These are phyloP conservation scores for Lachancea sp. DNA, from an alignment of 805 yeast genomes.

Conservation along the genomic window DNA sequence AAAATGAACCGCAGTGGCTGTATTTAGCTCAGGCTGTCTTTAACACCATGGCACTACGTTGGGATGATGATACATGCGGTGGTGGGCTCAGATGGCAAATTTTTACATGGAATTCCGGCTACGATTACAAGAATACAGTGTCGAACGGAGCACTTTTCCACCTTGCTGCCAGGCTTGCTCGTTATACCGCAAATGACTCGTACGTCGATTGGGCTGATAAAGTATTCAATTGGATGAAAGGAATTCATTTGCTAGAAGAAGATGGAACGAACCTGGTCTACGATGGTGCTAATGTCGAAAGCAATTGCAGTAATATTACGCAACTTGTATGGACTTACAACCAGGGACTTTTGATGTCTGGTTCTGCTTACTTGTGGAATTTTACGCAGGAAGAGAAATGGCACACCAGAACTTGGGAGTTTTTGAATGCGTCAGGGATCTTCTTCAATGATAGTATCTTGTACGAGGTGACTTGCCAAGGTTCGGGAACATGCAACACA, in stretches of 20 bases:
- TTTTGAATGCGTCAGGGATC: constrained; percentile 49
- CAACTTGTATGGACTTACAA: constrained; percentile 79
- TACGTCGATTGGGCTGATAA: constrained; percentile 70
- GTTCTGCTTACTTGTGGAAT: constrained; percentile 76
- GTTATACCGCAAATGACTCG: constrained; percentile 69
- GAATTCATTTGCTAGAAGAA: constrained; percentile 40
- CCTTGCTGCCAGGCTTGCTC: constrained; percentile 76
- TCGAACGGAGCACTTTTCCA: constrained; percentile 89
- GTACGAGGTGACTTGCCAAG: constrained; percentile 84
- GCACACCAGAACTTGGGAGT: constrained; percentile 52
- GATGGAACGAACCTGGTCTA: constrained; percentile 40
- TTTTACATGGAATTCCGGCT: constrained; percentile 89
- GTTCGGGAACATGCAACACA: constrained; percentile 54
- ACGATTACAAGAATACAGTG: constrained; percentile 85
- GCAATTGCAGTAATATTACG: constrained; percentile 57
- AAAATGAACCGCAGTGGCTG: constrained; percentile 46
- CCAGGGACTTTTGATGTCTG: constrained; percentile 71
- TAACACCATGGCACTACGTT: constrained; percentile 82
- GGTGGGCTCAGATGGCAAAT: constrained; percentile 98
- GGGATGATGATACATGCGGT: constrained; percentile 69
- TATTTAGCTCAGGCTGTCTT: constrained; percentile 56
- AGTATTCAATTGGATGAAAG: constrained; percentile 76
- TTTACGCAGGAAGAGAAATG: constrained; percentile 58
- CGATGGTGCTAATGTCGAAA: constrained; percentile 58
- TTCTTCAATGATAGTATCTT: constrained; percentile 55